These are phyloP conservation scores for Russula dissimulans DNA, from an alignment of 768 basidiomycete genomes.

Conservation along the genomic window DNA sequence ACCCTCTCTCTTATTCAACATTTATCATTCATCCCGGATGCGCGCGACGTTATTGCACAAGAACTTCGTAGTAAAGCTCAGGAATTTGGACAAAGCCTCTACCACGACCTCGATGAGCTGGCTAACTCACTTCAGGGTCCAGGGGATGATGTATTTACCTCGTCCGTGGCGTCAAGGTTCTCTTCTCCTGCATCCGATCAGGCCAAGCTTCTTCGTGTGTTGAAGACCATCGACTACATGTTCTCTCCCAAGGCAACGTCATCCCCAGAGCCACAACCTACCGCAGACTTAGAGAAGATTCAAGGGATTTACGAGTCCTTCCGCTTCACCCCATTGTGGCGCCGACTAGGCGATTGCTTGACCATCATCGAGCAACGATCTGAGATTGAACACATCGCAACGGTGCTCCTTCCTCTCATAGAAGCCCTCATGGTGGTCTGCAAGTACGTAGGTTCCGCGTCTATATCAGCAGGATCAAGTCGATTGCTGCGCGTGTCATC, in stretches of 20 bases:
- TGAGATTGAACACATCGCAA: conserved; percentile 81
- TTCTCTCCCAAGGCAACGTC: conserved; percentile 54
- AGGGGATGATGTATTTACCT: conserved; percentile 46
- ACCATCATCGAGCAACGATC: conserved; percentile 70
- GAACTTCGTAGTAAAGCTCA: conserved; percentile 84
- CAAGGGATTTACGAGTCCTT: conserved; percentile 87
- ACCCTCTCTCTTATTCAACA: conserved; percentile 89
- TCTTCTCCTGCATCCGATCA: conserved; percentile 90
- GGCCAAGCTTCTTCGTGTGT: conserved; percentile 89
- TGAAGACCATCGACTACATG: conserved; percentile 98
- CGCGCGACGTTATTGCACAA: conserved; percentile 79
- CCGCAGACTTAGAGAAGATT: conserved; percentile 68
- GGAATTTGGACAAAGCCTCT: conserved; percentile 71
- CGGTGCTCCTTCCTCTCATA: conserved; percentile 87
- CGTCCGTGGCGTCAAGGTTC: conserved; percentile 77
- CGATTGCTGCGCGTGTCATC: conserved; percentile 58
- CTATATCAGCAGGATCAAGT: conserved; percentile 33
- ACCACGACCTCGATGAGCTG: conserved; percentile 71
- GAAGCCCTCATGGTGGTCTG: conserved; percentile 98
- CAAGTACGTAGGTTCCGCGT: conserved; percentile 79
- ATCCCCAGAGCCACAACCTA: conserved; percentile 28
- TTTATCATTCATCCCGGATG: conserved; percentile 79
- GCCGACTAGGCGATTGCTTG: conserved; percentile 81
- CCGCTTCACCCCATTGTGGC: conserved; percentile 84
- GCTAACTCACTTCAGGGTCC: conserved; percentile 50